Percentiles rank a stretch among this genome's conserved stretches.
Conservation (phyloP, 768 basidiomycete genomes). For the Suillus paluster region DNA sequence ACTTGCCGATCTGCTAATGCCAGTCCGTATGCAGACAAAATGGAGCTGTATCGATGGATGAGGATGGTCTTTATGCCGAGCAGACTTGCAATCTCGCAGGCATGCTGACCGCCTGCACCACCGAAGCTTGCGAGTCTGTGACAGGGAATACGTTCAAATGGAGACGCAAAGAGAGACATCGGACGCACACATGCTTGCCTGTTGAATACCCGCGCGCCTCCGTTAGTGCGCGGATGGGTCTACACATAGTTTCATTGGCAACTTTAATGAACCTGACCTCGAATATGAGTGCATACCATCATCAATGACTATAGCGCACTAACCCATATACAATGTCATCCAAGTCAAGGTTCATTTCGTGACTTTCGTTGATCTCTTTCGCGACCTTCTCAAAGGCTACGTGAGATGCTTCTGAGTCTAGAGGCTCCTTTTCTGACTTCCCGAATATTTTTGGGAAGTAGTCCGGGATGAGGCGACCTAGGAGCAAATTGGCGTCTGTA, state of each 20-base stretch:
- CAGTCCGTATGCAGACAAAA: slow-evolving; percentile 93
- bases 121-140: slow-evolving; percentile 83
- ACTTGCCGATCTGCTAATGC: slow-evolving; percentile 78
- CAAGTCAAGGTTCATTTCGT: slow-evolving; percentile 60
- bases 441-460: slow-evolving; percentile 98
- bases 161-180: background rate
- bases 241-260: slow-evolving; percentile 95
- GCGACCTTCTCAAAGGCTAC: slow-evolving; percentile 70
- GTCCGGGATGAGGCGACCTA: slow-evolving; percentile 86
- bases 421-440: slow-evolving; percentile 80
- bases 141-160: background rate
- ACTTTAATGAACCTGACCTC: slow-evolving; percentile 86
- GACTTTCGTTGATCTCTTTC: slow-evolving; percentile 69
- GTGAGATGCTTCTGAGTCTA: slow-evolving; percentile 76
- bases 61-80: slow-evolving; percentile 88
- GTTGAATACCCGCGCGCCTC: slow-evolving; percentile 89
- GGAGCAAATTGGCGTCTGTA: slow-evolving; percentile 90
- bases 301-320: slow-evolving; percentile 20
- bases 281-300: slow-evolving; percentile 3
- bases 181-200: slow-evolving; percentile 64
- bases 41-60: slow-evolving; percentile 90
- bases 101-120: slow-evolving; percentile 90
- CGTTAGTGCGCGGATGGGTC: slow-evolving; percentile 90
- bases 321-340: slow-evolving; percentile 93
- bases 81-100: slow-evolving; percentile 87